Percentiles rank a stretch among this genome's conserved stretches.
Evolutionary conservation across 148 eudicot genomes (phyloP).

Genomic region (Vaccinium vitisidaea): DNA sequence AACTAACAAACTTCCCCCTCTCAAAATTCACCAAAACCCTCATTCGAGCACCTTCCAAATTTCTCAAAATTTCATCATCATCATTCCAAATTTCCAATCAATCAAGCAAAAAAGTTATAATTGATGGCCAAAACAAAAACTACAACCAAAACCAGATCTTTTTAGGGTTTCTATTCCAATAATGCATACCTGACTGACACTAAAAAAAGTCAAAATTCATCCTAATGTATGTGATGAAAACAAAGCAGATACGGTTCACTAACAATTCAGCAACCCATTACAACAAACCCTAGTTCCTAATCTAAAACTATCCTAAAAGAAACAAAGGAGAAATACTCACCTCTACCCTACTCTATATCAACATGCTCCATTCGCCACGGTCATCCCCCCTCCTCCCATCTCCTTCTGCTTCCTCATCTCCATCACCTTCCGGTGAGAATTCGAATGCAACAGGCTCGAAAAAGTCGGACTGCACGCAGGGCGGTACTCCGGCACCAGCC

Average conservation of each 20-base stretch:
- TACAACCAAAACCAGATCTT: constrained; percentile 15
- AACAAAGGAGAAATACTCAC: constrained; percentile 17
- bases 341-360: constrained; percentile 39
- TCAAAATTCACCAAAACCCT: neutral
- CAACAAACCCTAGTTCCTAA: constrained; percentile 33
- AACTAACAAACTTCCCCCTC: neutral
- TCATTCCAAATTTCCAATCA: constrained; percentile 3
- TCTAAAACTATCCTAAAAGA: constrained; percentile 25
- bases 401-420: constrained; percentile 82
- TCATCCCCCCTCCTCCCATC: constrained; percentile 25
- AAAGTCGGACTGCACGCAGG: constrained; percentile 89
- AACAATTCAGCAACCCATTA: constrained; percentile 31
- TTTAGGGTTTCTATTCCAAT: constrained; percentile 11
- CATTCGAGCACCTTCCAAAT: neutral
- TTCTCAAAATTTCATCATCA: constrained; percentile 11
- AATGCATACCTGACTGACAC: constrained; percentile 26
- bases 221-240: constrained; percentile 23
- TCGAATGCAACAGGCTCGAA: constrained; percentile 68
- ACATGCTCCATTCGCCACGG: constrained; percentile 24
- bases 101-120: neutral
- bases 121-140: neutral
- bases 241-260: constrained; percentile 29
- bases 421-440: constrained; percentile 80
- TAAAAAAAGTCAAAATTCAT: constrained; percentile 23
- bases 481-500: constrained; percentile 80